Conservation (phyloP, 2,329 filamentous ascomycete genomes). For the Achaetomium macrosporum region DNA sequence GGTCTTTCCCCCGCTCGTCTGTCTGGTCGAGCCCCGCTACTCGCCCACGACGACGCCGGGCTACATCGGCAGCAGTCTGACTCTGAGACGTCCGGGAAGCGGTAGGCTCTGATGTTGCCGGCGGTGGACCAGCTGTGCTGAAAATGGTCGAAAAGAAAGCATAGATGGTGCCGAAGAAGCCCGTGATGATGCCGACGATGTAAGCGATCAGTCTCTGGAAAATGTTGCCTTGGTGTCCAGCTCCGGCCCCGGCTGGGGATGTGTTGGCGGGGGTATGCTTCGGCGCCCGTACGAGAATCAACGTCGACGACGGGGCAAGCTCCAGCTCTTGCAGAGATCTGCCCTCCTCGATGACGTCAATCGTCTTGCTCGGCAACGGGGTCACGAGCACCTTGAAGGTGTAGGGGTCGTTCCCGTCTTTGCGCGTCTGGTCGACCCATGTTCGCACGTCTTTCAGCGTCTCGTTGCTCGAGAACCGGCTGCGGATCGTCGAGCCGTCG, state of each 20-base stretch:
- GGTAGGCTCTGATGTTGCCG: neutral
- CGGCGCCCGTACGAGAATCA: conserved; percentile 71
- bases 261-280: conserved; percentile 39
- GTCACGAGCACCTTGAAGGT: conserved; percentile 79
- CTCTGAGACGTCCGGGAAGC: conserved; percentile 19
- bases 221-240: conserved; percentile 23
- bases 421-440: conserved; percentile 66
- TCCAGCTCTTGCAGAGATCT: conserved; percentile 63
- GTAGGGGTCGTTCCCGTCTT: conserved; percentile 59
- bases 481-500: conserved; percentile 74
- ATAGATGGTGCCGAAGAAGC: conserved; percentile 27
- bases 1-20: conserved; percentile 43
- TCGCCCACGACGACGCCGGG: conserved; percentile 18
- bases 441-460: conserved; percentile 64
- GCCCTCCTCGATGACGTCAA: conserved; percentile 70
- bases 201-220: conserved; percentile 32
- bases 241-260: conserved; percentile 14
- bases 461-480: conserved; percentile 58
- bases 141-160: conserved; percentile 28
- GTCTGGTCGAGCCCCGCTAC: conserved; percentile 48
- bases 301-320: conserved; percentile 70
- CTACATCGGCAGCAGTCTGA: conserved; percentile 8
- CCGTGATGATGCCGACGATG: conserved; percentile 29
- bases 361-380: conserved; percentile 66
- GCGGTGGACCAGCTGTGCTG: conserved; percentile 16